A percentile compares a stretch with the other conserved stretches of the same genome.
Conservation (phyloP, 2,329 filamentous ascomycete species). For the Pseudopithomyces maydicus region DNA sequence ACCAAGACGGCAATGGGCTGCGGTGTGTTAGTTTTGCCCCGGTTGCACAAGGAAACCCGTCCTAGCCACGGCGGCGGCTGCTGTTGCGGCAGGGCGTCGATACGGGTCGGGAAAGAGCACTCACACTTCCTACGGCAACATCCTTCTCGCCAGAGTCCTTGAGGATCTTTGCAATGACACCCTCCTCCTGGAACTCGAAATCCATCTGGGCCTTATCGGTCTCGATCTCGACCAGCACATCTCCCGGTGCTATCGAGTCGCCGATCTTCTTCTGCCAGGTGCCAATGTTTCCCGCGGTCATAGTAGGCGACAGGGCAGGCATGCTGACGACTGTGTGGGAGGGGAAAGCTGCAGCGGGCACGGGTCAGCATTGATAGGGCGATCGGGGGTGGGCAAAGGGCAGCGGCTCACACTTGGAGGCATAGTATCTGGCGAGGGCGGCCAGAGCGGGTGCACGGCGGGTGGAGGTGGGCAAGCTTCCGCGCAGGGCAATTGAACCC, state of each 20-base stretch:
- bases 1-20: slow-evolving; percentile 96
- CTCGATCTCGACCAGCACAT: slow-evolving; percentile 97
- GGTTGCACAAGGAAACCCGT: not conserved
- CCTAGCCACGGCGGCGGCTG: not conserved
- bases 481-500: slow-evolving; percentile 50
- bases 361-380: slow-evolving; percentile 33
- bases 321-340: slow-evolving; percentile 95
- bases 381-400: too few species aligned
- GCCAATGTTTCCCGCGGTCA: slow-evolving; percentile 96
- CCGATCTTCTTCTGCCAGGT: slow-evolving; percentile 97
- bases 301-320: slow-evolving; percentile 96
- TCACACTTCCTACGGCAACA: slow-evolving; percentile 89
- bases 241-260: slow-evolving; percentile 84
- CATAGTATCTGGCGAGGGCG: slow-evolving; percentile 69
- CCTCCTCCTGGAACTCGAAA: slow-evolving; percentile 99
- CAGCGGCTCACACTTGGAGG: slow-evolving; percentile 65
- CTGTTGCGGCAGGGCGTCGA: too few species aligned
- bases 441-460: slow-evolving; percentile 59
- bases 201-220: slow-evolving; percentile 99
- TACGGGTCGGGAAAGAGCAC: slow-evolving; percentile 10
- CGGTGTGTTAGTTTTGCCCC: slow-evolving; percentile 28
- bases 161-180: slow-evolving; percentile 90
- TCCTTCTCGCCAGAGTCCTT: slow-evolving; percentile 95
- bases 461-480: slow-evolving; percentile 50
- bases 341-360: slow-evolving; percentile 74